phyloP scores from a whole-genome alignment of 176 grass and related monocot species.

The Chrysopogon serrulatus region DNA sequence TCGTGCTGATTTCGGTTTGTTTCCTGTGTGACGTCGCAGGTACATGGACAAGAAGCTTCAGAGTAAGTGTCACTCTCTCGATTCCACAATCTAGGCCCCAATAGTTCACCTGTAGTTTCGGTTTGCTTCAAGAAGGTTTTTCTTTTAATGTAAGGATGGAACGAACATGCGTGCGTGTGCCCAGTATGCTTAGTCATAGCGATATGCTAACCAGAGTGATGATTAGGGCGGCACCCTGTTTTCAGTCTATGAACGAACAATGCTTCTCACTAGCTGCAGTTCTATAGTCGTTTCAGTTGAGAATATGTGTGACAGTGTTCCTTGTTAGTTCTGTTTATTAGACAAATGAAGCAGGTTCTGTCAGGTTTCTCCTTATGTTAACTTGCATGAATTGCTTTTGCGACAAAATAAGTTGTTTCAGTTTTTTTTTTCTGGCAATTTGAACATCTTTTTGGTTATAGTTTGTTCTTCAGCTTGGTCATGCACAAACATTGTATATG shows the following conservation, averaged over 20 bases:
- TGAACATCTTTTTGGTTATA: not conserved
- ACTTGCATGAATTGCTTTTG: not conserved
- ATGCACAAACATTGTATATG: not conserved
- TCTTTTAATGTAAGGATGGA: not conserved
- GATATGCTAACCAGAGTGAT: not conserved
- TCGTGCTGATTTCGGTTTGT: not conserved
- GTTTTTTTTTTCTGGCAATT: not conserved
- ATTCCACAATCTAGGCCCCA: too few species aligned
- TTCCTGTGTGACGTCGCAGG: slow-evolving; percentile 28
- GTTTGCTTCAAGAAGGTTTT: not conserved
- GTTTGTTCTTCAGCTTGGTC: not conserved
- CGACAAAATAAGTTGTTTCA: not conserved
- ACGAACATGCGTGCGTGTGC: not conserved
- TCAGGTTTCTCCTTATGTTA: not conserved
- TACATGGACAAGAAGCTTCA: slow-evolving; percentile 99
- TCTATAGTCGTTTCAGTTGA: not conserved
- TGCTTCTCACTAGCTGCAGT: too few species aligned
- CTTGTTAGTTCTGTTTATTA: not conserved
- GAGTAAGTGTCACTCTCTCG: slow-evolving; percentile 44
- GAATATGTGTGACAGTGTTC: too few species aligned
- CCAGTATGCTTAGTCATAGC: not conserved
- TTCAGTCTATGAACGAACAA: not conserved
- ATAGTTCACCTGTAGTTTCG: not conserved
- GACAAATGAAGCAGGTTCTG: not conserved
- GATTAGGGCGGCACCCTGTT: not conserved